These are phyloP conservation scores for Cyclaneusma minus DNA, from an alignment of 2,329 filamentous ascomycete genomes.

Conservation along the genomic window DNA sequence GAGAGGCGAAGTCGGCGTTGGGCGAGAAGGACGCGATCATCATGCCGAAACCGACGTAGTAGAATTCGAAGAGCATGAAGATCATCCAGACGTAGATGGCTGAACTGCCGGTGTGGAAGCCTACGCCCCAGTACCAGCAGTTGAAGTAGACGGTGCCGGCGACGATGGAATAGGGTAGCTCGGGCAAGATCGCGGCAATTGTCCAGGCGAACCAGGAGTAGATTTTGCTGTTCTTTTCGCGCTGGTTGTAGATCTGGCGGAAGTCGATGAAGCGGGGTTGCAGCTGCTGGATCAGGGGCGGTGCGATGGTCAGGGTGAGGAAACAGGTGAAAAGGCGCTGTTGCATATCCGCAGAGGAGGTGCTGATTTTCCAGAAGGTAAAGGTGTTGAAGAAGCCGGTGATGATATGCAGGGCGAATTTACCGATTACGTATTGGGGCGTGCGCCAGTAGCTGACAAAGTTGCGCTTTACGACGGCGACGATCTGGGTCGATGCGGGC, in stretches of 20 bases:
- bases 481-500: slow-evolving; percentile 36
- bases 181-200: slow-evolving; percentile 47
- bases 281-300: slow-evolving; percentile 61
- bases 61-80: slow-evolving; percentile 50
- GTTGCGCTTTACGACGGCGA: slow-evolving; percentile 36
- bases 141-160: slow-evolving; percentile 49
- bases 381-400: slow-evolving; percentile 52
- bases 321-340: slow-evolving; percentile 62
- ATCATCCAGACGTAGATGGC: slow-evolving; percentile 47
- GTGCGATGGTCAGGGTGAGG: slow-evolving; percentile 60
- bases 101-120: slow-evolving; percentile 37
- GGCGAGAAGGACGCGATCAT: slow-evolving; percentile 51
- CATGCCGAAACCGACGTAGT: slow-evolving; percentile 49
- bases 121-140: slow-evolving; percentile 43
- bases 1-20: slow-evolving; percentile 49
- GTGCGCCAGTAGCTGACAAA: slow-evolving; percentile 51
- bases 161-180: slow-evolving; percentile 54
- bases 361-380: slow-evolving; percentile 49
- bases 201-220: slow-evolving; percentile 64
- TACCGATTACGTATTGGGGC: slow-evolving; percentile 46
- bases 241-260: slow-evolving; percentile 50
- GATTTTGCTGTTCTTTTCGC: slow-evolving; percentile 65
- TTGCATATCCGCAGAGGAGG: slow-evolving; percentile 46
- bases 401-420: slow-evolving; percentile 40
- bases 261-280: slow-evolving; percentile 56